phyloP scores from a whole-genome alignment of 345 rosid genomes.

The Hirschfeldia incana region DNA sequence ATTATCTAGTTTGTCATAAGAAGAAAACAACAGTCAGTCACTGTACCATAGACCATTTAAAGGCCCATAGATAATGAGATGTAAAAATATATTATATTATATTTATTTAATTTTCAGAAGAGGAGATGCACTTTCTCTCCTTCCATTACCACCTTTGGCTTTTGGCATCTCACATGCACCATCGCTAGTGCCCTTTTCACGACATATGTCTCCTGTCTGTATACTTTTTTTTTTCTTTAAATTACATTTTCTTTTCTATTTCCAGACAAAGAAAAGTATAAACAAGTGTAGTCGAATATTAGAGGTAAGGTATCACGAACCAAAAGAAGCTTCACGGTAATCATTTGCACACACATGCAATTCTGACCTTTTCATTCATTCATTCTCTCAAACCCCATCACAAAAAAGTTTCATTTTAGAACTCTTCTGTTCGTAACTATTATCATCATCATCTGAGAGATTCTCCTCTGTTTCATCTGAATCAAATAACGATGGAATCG shows the following conservation, averaged over 20 bases:
- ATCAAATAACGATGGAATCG: constrained; percentile 47
- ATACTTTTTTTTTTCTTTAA: background rate
- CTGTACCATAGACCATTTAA: background rate
- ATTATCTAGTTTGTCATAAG: background rate
- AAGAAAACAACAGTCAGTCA: background rate
- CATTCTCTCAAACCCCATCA: background rate
- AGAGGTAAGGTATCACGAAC: constrained; percentile 28
- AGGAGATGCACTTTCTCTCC: background rate
- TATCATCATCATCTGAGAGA: background rate
- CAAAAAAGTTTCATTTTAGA: constrained; percentile 9
- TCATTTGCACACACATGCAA: constrained; percentile 37
- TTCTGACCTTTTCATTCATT: background rate
- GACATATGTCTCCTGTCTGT: constrained; percentile 1
- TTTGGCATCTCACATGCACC: constrained; percentile 34
- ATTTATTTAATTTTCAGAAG: background rate
- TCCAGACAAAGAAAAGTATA: background rate
- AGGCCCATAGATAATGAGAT: constrained; percentile 15
- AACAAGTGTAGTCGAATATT: background rate
- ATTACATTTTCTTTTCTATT: background rate
- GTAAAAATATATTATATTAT: background rate
- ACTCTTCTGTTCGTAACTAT: constrained; percentile 21
- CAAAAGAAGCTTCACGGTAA: background rate
- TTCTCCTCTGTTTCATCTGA: background rate
- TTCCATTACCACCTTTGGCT: constrained; percentile 5
- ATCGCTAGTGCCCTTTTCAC: constrained; percentile 19